Percentiles rank a stretch among this genome's conserved stretches.
These are phyloP conservation scores for Cladorrhinum sp. DNA, from an alignment of 2,329 filamentous ascomycete genomes.

Conservation along the genomic window DNA sequence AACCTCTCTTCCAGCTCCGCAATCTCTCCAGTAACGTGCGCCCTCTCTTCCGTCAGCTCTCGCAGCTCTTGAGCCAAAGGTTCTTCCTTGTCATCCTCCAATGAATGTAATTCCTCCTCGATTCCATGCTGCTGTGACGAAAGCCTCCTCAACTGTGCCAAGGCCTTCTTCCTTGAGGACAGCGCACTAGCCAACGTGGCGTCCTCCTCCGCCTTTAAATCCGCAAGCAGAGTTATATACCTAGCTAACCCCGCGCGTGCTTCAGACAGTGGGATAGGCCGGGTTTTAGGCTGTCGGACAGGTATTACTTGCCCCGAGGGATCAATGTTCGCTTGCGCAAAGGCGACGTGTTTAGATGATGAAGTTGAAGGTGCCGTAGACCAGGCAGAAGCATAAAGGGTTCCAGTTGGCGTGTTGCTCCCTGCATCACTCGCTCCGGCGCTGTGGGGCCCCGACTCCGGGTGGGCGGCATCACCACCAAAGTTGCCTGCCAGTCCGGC, in stretches of 20 bases:
- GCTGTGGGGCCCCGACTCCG: constrained; percentile 19
- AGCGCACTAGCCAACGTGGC: constrained; percentile 56
- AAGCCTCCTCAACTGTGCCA: constrained; percentile 56
- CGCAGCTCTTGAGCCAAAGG: constrained; percentile 60
- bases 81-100: constrained; percentile 55
- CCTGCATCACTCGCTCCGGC: constrained; percentile 40
- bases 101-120: constrained; percentile 47
- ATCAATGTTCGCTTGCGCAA: constrained; percentile 41
- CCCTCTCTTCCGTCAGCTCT: constrained; percentile 54
- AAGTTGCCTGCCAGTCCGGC: constrained; percentile 40
- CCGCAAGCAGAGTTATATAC: constrained; percentile 61
- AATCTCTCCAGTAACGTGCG: constrained; percentile 59
- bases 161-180: constrained; percentile 52
- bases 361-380: constrained; percentile 28
- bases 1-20: constrained; percentile 62
- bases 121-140: constrained; percentile 49
- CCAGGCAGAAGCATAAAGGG: constrained; percentile 36
- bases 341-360: constrained; percentile 14
- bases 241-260: constrained; percentile 63
- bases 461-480: constrained; percentile 19
- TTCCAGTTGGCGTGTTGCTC: constrained; percentile 41
- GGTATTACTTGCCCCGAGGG: constrained; percentile 54
- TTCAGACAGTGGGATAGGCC: constrained; percentile 54
- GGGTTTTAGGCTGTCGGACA: constrained; percentile 54
- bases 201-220: constrained; percentile 67